Evolutionary conservation across 129 eudicot genomes (phyloP).

Genomic region (Saposhnikovia divaricata): DNA sequence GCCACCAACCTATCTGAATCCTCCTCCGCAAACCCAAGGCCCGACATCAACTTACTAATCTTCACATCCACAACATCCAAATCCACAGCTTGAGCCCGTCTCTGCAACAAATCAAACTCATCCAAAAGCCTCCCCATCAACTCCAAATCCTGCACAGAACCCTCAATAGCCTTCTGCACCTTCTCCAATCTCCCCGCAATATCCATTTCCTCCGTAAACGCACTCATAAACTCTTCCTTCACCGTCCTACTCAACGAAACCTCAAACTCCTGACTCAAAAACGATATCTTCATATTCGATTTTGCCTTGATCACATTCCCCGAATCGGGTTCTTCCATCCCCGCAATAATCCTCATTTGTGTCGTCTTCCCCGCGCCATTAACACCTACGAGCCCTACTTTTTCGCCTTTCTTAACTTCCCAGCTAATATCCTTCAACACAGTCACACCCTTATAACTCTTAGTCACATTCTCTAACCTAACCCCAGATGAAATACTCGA

Average conservation of each 20-base stretch:
- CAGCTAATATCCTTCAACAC: constrained; percentile 80
- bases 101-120: constrained; percentile 87
- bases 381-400: constrained; percentile 92
- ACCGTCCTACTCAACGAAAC: constrained; percentile 73
- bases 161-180: constrained; percentile 91
- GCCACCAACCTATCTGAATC: constrained; percentile 93
- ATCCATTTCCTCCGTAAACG: constrained; percentile 94
- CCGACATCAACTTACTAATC: constrained; percentile 81
- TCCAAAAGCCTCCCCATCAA: constrained; percentile 98
- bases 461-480: constrained; percentile 76
- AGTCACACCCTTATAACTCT: constrained; percentile 82
- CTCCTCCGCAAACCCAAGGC: constrained; percentile 71
- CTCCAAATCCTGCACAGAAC: constrained; percentile 82
- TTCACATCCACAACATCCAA: constrained; percentile 83
- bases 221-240: constrained; percentile 84
- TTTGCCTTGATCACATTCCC: constrained; percentile 90
- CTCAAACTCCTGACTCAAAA: constrained; percentile 94
- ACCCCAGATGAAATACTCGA: constrained; percentile 84
- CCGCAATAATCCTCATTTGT: constrained; percentile 86
- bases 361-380: constrained; percentile 98
- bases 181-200: constrained; percentile 67
- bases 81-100: constrained; percentile 76
- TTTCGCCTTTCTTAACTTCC: constrained; percentile 97
- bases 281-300: constrained; percentile 69
- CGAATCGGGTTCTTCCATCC: constrained; percentile 80